phyloP scores from a whole-genome alignment of 1,284 basidiomycete species.

The Austroboletus novae-zelandiae region DNA sequence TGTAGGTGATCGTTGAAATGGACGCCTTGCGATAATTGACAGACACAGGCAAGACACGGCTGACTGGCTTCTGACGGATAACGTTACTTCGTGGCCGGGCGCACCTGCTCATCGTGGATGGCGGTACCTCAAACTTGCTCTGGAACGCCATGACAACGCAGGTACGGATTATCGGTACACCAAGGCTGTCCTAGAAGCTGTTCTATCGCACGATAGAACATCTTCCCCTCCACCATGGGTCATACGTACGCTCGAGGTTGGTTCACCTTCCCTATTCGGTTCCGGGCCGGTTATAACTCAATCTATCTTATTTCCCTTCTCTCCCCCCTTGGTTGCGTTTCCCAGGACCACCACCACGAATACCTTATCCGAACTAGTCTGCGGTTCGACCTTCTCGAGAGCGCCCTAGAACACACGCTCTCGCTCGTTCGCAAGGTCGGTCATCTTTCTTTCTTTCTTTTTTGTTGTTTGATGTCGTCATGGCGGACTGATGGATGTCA shows the following conservation, averaged over 20 bases:
- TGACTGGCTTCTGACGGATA: slow-evolving; percentile 81
- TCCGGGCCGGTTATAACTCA: slow-evolving; percentile 13
- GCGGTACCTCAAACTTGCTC: slow-evolving; percentile 80
- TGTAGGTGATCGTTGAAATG: slow-evolving; percentile 42
- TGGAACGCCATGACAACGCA: slow-evolving; percentile 75
- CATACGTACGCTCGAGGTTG: slow-evolving; percentile 66
- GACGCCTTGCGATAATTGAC: slow-evolving; percentile 9
- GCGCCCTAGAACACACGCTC: slow-evolving; percentile 73
- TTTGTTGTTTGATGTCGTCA: slow-evolving; percentile 1
- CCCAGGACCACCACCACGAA: slow-evolving; percentile 70
- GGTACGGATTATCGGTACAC: slow-evolving; percentile 75
- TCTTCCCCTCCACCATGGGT: slow-evolving; percentile 81
- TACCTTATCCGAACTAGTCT: slow-evolving; percentile 74
- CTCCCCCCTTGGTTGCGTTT: neutral
- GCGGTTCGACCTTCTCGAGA: slow-evolving; percentile 75
- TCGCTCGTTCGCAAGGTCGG: slow-evolving; percentile 68
- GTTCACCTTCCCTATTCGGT: slow-evolving; percentile 15
- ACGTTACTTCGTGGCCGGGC: slow-evolving; percentile 81
- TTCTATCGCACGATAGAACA: slow-evolving; percentile 65
- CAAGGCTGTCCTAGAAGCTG: slow-evolving; percentile 73
- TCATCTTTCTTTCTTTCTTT: neutral
- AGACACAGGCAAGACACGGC: slow-evolving; percentile 57
- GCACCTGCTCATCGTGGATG: slow-evolving; percentile 80
- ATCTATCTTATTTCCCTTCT: neutral
- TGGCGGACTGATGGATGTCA: neutral